Evolutionary conservation across 768 basidiomycete genomes (phyloP).

Genomic region (Macrolepiota albuminosa): DNA sequence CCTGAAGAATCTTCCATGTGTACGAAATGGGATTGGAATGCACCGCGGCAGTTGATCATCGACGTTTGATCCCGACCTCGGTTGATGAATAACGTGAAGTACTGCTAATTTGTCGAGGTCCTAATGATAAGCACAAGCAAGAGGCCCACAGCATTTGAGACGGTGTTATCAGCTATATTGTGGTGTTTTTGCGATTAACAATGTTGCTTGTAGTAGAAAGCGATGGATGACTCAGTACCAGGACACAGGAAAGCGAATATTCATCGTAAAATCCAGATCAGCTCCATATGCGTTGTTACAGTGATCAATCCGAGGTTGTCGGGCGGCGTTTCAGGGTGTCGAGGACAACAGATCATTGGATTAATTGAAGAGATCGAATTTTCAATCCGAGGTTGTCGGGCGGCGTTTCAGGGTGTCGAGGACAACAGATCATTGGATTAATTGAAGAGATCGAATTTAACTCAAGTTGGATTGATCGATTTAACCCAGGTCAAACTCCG

Average conservation of each 20-base stretch:
- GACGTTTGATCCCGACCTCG: not conserved
- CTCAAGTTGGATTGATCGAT: no score
- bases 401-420: not conserved
- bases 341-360: not conserved
- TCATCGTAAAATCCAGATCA: not conserved
- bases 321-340: not conserved
- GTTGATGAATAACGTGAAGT: not conserved
- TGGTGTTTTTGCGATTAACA: not conserved
- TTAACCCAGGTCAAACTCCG: no score
- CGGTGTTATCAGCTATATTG: not conserved
- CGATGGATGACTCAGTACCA: not conserved
- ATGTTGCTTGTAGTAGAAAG: no score
- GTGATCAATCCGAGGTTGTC: not conserved
- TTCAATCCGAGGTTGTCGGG: no score
- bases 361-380: not conserved
- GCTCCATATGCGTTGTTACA: not conserved
- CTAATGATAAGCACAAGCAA: not conserved
- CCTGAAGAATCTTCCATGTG: not conserved
- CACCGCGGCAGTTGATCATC: not conserved
- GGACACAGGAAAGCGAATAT: no score
- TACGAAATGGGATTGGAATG: not conserved
- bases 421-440: not conserved
- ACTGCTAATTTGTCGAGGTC: not conserved
- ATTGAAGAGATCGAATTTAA: not conserved
- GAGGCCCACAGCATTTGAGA: not conserved